A percentile compares a stretch with the other conserved stretches of the same genome.
Conservation (phyloP, 2,329 filamentous ascomycete genomes). For the Colletotrichum simmondsii region DNA sequence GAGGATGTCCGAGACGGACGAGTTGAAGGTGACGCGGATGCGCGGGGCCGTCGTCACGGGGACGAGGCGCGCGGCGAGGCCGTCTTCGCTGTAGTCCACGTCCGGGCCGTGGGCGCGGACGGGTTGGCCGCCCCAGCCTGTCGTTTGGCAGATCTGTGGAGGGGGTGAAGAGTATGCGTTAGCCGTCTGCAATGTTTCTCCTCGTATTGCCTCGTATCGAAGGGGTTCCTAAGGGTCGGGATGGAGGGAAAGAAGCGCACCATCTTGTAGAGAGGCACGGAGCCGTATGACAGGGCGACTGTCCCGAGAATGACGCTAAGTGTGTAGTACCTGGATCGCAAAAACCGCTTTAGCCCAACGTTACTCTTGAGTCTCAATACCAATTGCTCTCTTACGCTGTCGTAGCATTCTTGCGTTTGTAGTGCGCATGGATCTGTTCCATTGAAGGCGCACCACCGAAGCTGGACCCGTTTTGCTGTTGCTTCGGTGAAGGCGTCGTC, state of each 20-base stretch:
- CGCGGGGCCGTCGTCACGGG: conserved; percentile 85
- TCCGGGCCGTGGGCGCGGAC: conserved; percentile 77
- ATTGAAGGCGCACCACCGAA: conserved; percentile 53
- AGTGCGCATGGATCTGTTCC: conserved; percentile 72
- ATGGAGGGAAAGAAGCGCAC: conserved; percentile 51
- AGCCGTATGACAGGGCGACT: conserved; percentile 83
- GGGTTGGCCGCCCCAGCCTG: conserved; percentile 92
- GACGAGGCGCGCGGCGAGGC: conserved; percentile 80
- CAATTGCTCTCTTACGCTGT: conserved; percentile 49
- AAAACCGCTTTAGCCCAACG: conserved; percentile 34
- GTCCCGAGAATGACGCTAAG: conserved; percentile 83
- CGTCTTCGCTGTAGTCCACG: conserved; percentile 58
- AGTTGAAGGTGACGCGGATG: conserved; percentile 95
- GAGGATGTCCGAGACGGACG: conserved; percentile 92
- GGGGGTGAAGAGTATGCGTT: conserved; percentile 16
- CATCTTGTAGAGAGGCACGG: conserved; percentile 90
- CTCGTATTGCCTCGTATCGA: neutral
- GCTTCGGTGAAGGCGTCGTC: conserved; percentile 43
- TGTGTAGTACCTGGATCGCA: conserved; percentile 71
- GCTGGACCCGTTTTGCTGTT: conserved; percentile 38
- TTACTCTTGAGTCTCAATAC: neutral
- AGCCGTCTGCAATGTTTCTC: too few species aligned
- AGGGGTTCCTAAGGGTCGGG: neutral
- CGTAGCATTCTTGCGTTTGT: conserved; percentile 75
- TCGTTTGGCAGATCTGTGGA: conserved; percentile 80